These are phyloP conservation scores for Entonaema liquescens DNA, from an alignment of 495 filamentous ascomycete species.

Conservation along the genomic window DNA sequence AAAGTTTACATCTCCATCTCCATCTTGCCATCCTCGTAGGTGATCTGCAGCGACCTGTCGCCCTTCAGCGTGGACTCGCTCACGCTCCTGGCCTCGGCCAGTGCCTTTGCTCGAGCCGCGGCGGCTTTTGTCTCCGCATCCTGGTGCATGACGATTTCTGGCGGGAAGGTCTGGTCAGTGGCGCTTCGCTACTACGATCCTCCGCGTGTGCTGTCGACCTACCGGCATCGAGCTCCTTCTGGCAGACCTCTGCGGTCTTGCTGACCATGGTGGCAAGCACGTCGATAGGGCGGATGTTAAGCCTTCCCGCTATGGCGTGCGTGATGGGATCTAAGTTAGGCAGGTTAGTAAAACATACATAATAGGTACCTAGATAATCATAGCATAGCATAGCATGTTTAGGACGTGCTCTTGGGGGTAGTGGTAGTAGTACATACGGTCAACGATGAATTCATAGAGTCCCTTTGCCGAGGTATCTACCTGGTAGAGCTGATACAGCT, in stretches of 20 bases:
- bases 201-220: no score
- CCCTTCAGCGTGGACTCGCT: background rate
- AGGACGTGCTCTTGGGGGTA: background rate
- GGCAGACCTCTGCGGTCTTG: slow-evolving; percentile 28
- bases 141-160: slow-evolving; percentile 22
- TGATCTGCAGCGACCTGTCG: background rate
- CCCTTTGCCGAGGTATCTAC: slow-evolving; percentile 33
- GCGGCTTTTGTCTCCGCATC: slow-evolving; percentile 20
- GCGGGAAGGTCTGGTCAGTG: background rate
- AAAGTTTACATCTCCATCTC: background rate
- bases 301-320: slow-evolving; percentile 19
- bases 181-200: no score
- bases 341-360: background rate
- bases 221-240: slow-evolving; percentile 29
- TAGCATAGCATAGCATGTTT: no score
- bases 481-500: slow-evolving; percentile 36
- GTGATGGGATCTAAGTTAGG: slow-evolving; percentile 21
- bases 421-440: slow-evolving; percentile 17
- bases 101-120: slow-evolving; percentile 2
- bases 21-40: background rate
- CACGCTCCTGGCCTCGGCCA: background rate
- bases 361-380: no score
- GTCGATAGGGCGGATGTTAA: slow-evolving; percentile 22
- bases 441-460: slow-evolving; percentile 34
- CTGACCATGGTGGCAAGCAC: slow-evolving; percentile 33